These are phyloP conservation scores for Lachnellula suecica DNA, from an alignment of 2,329 filamentous ascomycete genomes.

Conservation along the genomic window DNA sequence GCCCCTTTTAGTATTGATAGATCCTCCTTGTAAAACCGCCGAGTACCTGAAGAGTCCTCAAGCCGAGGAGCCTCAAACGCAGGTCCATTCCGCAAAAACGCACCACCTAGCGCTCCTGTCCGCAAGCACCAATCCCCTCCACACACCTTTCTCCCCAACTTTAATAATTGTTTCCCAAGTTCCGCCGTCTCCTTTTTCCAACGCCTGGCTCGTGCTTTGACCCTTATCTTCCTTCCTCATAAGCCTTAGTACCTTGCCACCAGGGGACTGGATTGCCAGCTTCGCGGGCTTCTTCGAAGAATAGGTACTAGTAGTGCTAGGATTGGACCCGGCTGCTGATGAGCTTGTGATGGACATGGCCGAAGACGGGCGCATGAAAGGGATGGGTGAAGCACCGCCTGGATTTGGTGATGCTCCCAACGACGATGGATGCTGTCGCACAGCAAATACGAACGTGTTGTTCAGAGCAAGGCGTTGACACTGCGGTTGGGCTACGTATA, in stretches of 20 bases:
- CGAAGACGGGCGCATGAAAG: slow-evolving; percentile 59
- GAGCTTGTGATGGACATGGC: slow-evolving; percentile 65
- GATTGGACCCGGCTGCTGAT: slow-evolving; percentile 56
- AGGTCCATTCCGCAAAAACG: slow-evolving; percentile 82
- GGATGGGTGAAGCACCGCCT: slow-evolving; percentile 49
- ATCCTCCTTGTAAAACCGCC: neutral
- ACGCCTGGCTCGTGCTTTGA: slow-evolving; percentile 33
- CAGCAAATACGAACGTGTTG: slow-evolving; percentile 96
- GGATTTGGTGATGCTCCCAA: slow-evolving; percentile 39
- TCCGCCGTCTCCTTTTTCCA: slow-evolving; percentile 69
- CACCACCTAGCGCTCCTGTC: slow-evolving; percentile 86
- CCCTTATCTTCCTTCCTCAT: slow-evolving; percentile 73
- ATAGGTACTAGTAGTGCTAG: slow-evolving; percentile 50
- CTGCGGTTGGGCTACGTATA: slow-evolving; percentile 96
- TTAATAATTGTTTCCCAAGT: slow-evolving; percentile 92
- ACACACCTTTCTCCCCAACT: slow-evolving; percentile 77
- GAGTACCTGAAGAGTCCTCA: neutral
- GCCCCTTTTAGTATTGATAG: neutral
- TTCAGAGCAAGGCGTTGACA: slow-evolving; percentile 85
- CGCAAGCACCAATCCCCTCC: slow-evolving; percentile 79
- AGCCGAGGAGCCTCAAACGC: slow-evolving; percentile 25
- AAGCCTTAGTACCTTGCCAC: slow-evolving; percentile 88
- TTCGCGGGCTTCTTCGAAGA: slow-evolving; percentile 84
- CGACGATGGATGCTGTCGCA: slow-evolving; percentile 84
- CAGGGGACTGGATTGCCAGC: slow-evolving; percentile 89